These are phyloP conservation scores for Starmera stellimalicola DNA, from an alignment of 1,139 yeast species.

Conservation along the genomic window DNA sequence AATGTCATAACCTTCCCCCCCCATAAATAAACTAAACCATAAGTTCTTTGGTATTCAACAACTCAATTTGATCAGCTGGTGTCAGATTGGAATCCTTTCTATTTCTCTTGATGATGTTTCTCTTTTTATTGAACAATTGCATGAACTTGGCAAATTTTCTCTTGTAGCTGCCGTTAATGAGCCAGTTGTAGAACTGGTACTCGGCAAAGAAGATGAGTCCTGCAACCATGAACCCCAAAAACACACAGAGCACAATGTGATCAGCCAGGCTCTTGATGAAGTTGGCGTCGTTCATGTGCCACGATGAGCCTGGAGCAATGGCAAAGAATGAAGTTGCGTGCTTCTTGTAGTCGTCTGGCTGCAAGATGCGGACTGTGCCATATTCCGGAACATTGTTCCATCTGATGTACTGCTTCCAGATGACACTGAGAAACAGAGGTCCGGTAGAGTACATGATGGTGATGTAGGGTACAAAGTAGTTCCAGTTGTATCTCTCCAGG, in stretches of 20 bases:
- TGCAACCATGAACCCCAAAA: conserved; percentile 58
- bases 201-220: conserved; percentile 49
- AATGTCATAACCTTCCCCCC: no score
- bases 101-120: conserved; percentile 15
- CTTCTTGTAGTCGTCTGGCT: conserved; percentile 64
- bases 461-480: conserved; percentile 78
- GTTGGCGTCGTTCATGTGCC: conserved; percentile 84
- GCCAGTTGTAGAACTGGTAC: conserved; percentile 46
- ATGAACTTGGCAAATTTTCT: conserved; percentile 1
- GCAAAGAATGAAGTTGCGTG: conserved; percentile 53
- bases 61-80: conserved; percentile 3
- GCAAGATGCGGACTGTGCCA: conserved; percentile 54
- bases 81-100: conserved; percentile 19
- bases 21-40: no score
- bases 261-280: conserved; percentile 61
- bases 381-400: conserved; percentile 56
- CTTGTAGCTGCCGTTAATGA: conserved; percentile 17
- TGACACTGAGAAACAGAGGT: conserved; percentile 74
- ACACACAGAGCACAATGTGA: conserved; percentile 61
- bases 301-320: conserved; percentile 71
- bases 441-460: conserved; percentile 95
- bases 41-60: no score
- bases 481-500: conserved; percentile 48
- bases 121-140: conserved; percentile 5
- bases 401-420: conserved; percentile 82